Base-by-base conservation (phyloP, 2,329 filamentous ascomycete species). In the Ascochyta koolunga region DNA sequence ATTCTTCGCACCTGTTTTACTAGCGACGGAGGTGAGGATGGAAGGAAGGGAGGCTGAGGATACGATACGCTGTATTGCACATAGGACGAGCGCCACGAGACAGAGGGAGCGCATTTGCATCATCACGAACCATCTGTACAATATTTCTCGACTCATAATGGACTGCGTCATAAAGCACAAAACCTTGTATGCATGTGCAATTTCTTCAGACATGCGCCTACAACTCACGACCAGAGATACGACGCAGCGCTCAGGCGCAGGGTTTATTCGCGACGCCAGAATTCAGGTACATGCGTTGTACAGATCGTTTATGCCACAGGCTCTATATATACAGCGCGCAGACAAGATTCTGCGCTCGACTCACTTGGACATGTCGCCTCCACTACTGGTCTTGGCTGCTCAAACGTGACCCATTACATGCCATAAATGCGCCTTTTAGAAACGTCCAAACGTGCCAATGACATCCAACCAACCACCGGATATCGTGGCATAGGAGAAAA, bases 291-390 rank as follows among this genome's bases (percentile, higher is more conserved):
- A 54, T 45, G 46, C 51, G 51, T 54, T 54, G 22, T 54, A 54
- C 51, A 54, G 36, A 41, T 50, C 22, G 22, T 61, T 61, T 60
- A 46, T 45, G 56, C 58, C 59, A 57, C 45, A 56, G 61, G 65
- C 64, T 63, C 62, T 71, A 70, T 71, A 70, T 67, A 56, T 72
- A 73, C 70, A 70, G 62, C 39, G 50, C 61, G 59, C 56, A 54
- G 58, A 50, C 46, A 32, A 31, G 41, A n/a, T 40, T 46, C 52
- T 55, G 56, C 58, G 47, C 50, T 53, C 44, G 44, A 44, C 47
- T 24, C 33, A 25, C 45, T 18, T 31, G 11, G 48, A 41, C 54
- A 56, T 43, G 42, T 45, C 45, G 19, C 27, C 42, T 35, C 56
- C 40, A 31, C 48, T 45, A 38, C 39, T 42, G 49, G 50, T 42